Evolutionary conservation across 768 basidiomycete species (phyloP), one percentile per base, ranked within the genome.

Genomic region (Rickenella mellea): DNA sequence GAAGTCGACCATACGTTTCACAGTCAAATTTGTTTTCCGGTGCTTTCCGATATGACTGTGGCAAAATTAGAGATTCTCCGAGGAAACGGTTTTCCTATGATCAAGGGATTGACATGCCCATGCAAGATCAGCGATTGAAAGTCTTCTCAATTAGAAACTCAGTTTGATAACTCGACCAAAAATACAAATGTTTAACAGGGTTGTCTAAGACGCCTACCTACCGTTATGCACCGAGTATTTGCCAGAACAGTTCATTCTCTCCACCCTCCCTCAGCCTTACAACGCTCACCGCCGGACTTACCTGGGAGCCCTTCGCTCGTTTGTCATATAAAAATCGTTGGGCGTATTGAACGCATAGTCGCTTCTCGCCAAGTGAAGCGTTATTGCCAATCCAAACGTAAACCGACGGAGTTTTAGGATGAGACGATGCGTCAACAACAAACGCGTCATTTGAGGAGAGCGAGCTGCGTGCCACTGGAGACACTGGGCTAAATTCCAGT

Each of bases 301-400:
- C 33, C 1, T 47, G 41, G 9, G 46, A 49, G 12, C 48, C 56
- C 12, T 47, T 48, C 20, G 39, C 47, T 35, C 57, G 50, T 48
- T 61, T 63, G 24, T 68, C 49, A 45, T 75, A 59, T 42, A 81
- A 54, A 54, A 76, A 78, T 25, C 46, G 55, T 51, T 76, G 76
- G 6, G 76, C 77, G 44, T 79, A 75, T 49, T 76, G 71, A 11
- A 74, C 35, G 3, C 74, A 70, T 20, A 79, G 61, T 5, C 76
- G 63, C 35, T 63, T 57, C 50, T 76, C 75, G 19, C 57, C 63
- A 43, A 69, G 52, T 22, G 70, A 70, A 24, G 74, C 68, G 4
- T 61, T 51, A 6, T 57, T 64, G 4, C 79, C 79, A 19, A 82
- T 60, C 78, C 79, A 82, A 19, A 76, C 62, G 48, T 75, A 80